These are phyloP conservation scores for Artemisia argyi DNA, from an alignment of 129 eudicot species.

Conservation along the genomic window DNA sequence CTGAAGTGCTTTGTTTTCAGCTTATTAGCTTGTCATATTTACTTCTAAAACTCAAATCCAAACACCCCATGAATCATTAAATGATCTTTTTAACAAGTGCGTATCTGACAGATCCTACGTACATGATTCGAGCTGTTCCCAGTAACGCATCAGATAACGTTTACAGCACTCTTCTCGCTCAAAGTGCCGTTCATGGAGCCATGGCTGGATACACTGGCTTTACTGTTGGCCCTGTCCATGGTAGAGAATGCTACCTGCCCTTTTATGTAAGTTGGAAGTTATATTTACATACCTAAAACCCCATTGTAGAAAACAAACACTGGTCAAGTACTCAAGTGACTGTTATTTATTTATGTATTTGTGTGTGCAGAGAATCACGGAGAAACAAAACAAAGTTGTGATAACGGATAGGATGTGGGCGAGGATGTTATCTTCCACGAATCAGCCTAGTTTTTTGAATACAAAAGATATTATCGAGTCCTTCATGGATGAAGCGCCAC, in stretches of 20 bases:
- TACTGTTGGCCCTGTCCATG: constrained; percentile 70
- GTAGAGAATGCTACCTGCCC: constrained; percentile 85
- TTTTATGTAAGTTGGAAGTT: constrained; percentile 83
- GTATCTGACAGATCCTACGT: not conserved
- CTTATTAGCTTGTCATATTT: not conserved
- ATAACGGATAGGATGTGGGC: constrained; percentile 99
- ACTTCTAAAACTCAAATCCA: not conserved
- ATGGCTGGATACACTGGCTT: no score
- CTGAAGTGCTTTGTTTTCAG: no score
- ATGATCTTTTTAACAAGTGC: not conserved
- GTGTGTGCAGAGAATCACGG: constrained; percentile 64
- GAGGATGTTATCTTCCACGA: constrained; percentile 76
- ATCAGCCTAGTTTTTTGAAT: constrained; percentile 79
- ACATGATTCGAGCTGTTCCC: no score
- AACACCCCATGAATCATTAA: not conserved
- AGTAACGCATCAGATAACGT: no score
- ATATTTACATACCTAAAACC: constrained; percentile 3
- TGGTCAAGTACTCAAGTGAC: not conserved
- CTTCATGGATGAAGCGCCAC: constrained; percentile 36
- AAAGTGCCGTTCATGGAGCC: no score
- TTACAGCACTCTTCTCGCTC: no score
- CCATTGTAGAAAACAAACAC: not conserved
- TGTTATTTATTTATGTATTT: not conserved
- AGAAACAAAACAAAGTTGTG: constrained; percentile 77
- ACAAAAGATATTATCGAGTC: constrained; percentile 36